Evolutionary conservation across 495 filamentous ascomycete genomes (phyloP).

Genomic region (Penicillium cosmopolitanum): DNA sequence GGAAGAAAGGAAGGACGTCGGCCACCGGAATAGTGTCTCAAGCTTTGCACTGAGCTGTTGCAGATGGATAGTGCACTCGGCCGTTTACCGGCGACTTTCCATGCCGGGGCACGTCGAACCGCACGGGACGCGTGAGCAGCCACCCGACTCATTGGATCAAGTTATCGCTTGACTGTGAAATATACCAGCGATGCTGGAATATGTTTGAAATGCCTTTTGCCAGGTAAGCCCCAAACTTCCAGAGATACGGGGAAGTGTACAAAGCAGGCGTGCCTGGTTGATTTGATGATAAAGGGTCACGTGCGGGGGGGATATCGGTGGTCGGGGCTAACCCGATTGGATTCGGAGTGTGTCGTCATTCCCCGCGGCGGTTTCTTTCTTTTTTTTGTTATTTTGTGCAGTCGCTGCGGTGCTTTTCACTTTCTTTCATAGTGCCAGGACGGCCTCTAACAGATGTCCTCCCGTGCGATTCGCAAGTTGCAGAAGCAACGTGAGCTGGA

Average conservation of each 20-base stretch:
- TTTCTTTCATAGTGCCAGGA: not conserved
- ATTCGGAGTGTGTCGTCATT: slow-evolving; percentile 45
- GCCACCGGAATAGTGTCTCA: slow-evolving; percentile 46
- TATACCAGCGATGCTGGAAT: slow-evolving; percentile 19
- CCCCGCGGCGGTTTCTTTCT: slow-evolving; percentile 37
- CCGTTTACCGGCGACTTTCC: slow-evolving; percentile 54
- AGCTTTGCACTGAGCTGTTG: slow-evolving; percentile 48
- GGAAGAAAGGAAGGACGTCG: slow-evolving; percentile 42
- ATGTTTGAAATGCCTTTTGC: not conserved
- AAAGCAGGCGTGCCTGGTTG: not conserved
- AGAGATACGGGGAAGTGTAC: slow-evolving; percentile 3
- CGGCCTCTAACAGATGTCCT: slow-evolving; percentile 63
- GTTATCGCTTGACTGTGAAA: not conserved
- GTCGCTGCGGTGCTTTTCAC: not conserved
- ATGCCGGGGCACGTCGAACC: slow-evolving; percentile 60
- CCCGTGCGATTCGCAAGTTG: slow-evolving; percentile 75
- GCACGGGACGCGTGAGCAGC: slow-evolving; percentile 63
- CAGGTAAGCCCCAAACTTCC: slow-evolving; percentile 4
- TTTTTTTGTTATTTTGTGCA: not conserved
- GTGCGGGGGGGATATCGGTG: slow-evolving; percentile 18
- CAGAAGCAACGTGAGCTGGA: slow-evolving; percentile 68
- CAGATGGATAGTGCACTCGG: slow-evolving; percentile 47
- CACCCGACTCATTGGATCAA: slow-evolving; percentile 64
- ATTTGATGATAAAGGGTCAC: slow-evolving; percentile 24
- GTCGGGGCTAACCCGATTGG: slow-evolving; percentile 31